Conservation (phyloP, 768 basidiomycete genomes). For the Naganishia vaughanmartiniae region DNA sequence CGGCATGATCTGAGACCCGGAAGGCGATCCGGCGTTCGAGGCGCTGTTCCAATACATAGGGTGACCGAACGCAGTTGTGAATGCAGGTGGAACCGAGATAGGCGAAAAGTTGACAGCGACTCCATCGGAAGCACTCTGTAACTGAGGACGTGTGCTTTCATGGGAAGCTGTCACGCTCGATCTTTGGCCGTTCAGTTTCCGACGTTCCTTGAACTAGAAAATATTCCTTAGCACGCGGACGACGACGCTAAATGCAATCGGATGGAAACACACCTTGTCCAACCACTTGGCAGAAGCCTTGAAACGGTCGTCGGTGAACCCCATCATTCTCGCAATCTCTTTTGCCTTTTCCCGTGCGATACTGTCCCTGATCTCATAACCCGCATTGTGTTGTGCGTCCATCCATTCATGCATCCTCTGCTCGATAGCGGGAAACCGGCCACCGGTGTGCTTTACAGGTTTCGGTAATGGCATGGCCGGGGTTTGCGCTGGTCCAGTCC, state of each 20-base stretch:
- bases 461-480: conserved; percentile 39
- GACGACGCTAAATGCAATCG: too few relatives aligned
- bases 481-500: conserved; percentile 45
- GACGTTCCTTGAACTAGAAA: conserved; percentile 46
- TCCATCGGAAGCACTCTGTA: conserved; percentile 8
- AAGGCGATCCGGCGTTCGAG: conserved; percentile 20
- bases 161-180: conserved; percentile 20
- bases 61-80: conserved; percentile 22
- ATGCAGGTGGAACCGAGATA: conserved; percentile 15
- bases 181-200: conserved; percentile 27
- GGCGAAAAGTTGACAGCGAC: conserved; percentile 21
- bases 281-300: conserved; percentile 51
- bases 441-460: conserved; percentile 35
- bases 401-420: conserved; percentile 48
- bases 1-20: conserved; percentile 19
- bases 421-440: conserved; percentile 50
- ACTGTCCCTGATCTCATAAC: conserved; percentile 45
- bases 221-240: not conserved
- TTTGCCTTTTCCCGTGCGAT: conserved; percentile 47
- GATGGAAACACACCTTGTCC: conserved; percentile 43
- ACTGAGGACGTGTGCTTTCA: conserved; percentile 23
- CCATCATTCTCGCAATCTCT: conserved; percentile 44
- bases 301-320: conserved; percentile 45
- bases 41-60: conserved; percentile 7
- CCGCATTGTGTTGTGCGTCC: conserved; percentile 45